Base-by-base conservation (phyloP, 495 filamentous ascomycete genomes). In the Aspergillus baeticus region DNA sequence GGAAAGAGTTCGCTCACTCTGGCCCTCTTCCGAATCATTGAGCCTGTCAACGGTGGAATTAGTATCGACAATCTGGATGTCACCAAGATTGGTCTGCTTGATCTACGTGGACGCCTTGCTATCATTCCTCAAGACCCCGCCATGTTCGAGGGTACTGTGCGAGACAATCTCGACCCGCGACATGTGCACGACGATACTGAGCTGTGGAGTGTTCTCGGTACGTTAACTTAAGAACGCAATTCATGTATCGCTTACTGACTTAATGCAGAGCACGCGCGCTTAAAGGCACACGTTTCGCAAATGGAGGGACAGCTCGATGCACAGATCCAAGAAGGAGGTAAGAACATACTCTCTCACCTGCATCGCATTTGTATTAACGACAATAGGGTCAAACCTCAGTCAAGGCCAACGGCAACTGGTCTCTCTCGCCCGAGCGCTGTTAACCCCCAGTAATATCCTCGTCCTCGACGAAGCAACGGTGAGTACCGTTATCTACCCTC, bases 81-180 rank as follows among this genome's bases (percentile, higher is more conserved):
- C 5, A 91, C 91, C 31, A 87, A 82, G 10, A 96, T 98, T 72
- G 95, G 95, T 6, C 74, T 99, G 52, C 71, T 91, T 50, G 95
- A 98, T 68, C 81, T 99, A 53, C 83, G 95, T 54, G 83, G 92
- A 21, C 88, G 94, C 47, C 81, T 99, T 35, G 92, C 95, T 38
- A 99, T 99, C 70, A 99, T 99, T 62, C 95, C 95, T 17, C 95
- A 99, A 66, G 95, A 99, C 75, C 92, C 95, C 46, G 92, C 93
- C 63, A 83, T 99, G 63, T 99, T 99, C 64, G 91, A 98, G 76
- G 95, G 95, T 42, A 93, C 92, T 15, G 80, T 99, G 59, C 83
- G 95, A 63, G 95, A 98, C 71, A 99, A 99, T 69, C 81, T 99
- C 34, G 95, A 99, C 67, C 95, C 95, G 33, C 89, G 88, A 34